phyloP scores from a whole-genome alignment of 805 yeast species.

The Candida parachauliodes region DNA sequence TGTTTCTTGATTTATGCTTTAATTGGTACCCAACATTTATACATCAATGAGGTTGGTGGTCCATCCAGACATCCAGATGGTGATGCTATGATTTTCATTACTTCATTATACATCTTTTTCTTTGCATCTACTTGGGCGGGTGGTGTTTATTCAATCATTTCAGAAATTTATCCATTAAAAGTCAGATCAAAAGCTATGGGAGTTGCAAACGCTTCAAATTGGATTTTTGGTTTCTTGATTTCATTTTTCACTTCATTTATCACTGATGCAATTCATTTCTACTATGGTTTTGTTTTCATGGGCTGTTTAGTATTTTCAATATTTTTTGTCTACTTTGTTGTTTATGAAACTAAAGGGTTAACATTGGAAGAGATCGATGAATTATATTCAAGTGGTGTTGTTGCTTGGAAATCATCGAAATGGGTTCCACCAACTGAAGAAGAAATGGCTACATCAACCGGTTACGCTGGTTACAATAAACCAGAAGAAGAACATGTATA shows the following conservation, averaged over 20 bases:
- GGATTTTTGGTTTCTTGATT: slow-evolving; percentile 61
- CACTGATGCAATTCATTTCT: slow-evolving; percentile 56
- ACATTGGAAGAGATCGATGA: slow-evolving; percentile 79
- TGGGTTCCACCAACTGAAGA: slow-evolving; percentile 50
- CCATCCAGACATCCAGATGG: slow-evolving; percentile 49
- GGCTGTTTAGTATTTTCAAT: slow-evolving; percentile 61
- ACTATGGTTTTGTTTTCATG: slow-evolving; percentile 61
- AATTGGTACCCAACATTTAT: slow-evolving; percentile 53
- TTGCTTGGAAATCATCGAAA: slow-evolving; percentile 38
- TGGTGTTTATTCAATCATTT: slow-evolving; percentile 58
- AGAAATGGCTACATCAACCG: slow-evolving; percentile 30
- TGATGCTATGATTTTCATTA: slow-evolving; percentile 56
- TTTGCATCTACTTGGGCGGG: slow-evolving; percentile 80
- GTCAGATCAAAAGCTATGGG: slow-evolving; percentile 62
- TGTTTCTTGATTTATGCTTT: slow-evolving; percentile 60
- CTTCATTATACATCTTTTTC: slow-evolving; percentile 60
- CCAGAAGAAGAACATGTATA: slow-evolving; percentile 26
- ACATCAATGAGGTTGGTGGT: slow-evolving; percentile 20
- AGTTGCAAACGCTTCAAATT: slow-evolving; percentile 60
- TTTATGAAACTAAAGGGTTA: slow-evolving; percentile 78
- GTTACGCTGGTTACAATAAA: slow-evolving; percentile 32
- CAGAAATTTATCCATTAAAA: slow-evolving; percentile 66
- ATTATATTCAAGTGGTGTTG: slow-evolving; percentile 45
- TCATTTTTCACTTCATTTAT: slow-evolving; percentile 67
- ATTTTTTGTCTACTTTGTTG: slow-evolving; percentile 67